A percentile compares a stretch with the other conserved stretches of the same genome.
phyloP scores from a whole-genome alignment of 2,329 filamentous ascomycete genomes.

The Ophiostoma tasmaniense region DNA sequence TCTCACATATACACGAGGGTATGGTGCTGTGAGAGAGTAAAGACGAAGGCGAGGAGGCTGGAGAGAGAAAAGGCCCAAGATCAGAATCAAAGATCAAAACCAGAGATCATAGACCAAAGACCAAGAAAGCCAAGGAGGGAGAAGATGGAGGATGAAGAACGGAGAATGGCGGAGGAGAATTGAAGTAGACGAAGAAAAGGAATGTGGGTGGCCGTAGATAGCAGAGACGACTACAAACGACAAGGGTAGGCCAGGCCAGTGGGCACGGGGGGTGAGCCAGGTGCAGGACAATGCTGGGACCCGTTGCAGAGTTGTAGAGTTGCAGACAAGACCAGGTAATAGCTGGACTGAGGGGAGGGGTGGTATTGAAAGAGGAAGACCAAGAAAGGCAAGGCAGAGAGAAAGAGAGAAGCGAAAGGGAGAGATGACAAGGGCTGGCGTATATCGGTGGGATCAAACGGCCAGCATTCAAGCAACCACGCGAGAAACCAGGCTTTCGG shows the following conservation, averaged over 20 bases:
- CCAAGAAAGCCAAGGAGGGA: neutral
- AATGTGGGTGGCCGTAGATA: neutral
- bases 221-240: neutral
- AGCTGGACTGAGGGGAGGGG: neutral
- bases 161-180: too few relatives aligned
- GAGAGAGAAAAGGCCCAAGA: neutral
- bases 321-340: neutral
- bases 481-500: conserved; percentile 1
- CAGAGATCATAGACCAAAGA: neutral
- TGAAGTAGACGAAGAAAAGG: neutral
- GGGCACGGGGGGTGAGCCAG: conserved; percentile 2
- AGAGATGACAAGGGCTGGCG: neutral
- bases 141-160: neutral
- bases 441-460: neutral
- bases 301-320: neutral
- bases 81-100: neutral
- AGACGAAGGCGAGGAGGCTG: neutral
- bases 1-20: neutral
- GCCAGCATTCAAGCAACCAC: neutral
- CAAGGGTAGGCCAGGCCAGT: conserved; percentile 4
- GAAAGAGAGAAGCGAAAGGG: neutral
- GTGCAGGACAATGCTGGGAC: conserved; percentile 7
- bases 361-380: neutral
- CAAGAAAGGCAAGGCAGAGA: neutral
- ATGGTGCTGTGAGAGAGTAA: conserved; percentile 7